Conservation (phyloP, 2,329 filamentous ascomycete species). For the Fusarium metavorans region DNA sequence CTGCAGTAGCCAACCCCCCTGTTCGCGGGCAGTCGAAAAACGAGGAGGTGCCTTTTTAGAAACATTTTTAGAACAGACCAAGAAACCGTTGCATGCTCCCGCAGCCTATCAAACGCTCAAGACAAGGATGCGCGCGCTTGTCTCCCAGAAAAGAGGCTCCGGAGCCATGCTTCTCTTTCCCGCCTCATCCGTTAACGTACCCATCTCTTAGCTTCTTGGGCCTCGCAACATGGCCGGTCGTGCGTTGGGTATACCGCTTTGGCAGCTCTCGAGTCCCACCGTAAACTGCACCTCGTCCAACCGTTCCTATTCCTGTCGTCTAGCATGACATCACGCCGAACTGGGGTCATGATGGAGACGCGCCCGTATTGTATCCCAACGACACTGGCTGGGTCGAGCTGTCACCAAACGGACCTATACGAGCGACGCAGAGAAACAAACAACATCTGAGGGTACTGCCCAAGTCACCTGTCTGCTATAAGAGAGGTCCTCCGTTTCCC, state of each 20-base stretch:
- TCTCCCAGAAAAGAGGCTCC: background rate
- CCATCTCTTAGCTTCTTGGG: background rate
- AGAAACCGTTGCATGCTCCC: background rate
- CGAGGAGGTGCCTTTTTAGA: background rate
- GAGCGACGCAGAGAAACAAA: slow-evolving; percentile 18
- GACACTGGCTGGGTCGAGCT: slow-evolving; percentile 21
- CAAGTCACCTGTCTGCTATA: slow-evolving; percentile 16
- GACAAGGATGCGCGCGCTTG: background rate
- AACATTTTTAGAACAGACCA: background rate
- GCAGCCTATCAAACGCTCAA: background rate
- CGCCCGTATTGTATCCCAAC: slow-evolving; percentile 26
- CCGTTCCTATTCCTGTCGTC: background rate
- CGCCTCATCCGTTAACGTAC: background rate
- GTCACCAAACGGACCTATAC: slow-evolving; percentile 3
- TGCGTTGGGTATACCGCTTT: background rate
- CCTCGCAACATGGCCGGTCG: background rate
- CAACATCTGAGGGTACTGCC: slow-evolving; percentile 7
- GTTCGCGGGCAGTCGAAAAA: background rate
- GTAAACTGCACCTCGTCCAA: slow-evolving; percentile 19
- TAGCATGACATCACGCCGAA: slow-evolving; percentile 30
- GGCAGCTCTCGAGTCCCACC: slow-evolving; percentile 11
- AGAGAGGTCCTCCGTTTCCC: slow-evolving; percentile 18
- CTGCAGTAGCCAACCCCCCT: background rate
- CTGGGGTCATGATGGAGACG: slow-evolving; percentile 30
- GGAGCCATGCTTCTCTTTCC: background rate